Evolutionary conservation across 345 rosid species (phyloP), one percentile per base, ranked within the genome.

Genomic region (Noccaea caerulescens): DNA sequence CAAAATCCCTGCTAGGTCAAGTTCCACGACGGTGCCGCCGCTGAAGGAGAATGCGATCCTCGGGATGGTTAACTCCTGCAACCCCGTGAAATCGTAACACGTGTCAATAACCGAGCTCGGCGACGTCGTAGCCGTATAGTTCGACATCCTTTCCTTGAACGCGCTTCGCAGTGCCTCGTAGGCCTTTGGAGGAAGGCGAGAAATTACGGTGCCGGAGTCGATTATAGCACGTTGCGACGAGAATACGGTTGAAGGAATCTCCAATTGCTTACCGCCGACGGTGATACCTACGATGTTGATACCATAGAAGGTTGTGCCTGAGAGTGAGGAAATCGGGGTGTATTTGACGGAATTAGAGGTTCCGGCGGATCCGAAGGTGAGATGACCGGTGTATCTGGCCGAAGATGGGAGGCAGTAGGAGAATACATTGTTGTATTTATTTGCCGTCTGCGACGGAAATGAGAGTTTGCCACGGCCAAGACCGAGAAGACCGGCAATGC

Each of bases 321-420:
- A 30, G 44, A 10, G 0, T 1, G 82, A 49, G 6, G 85, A 68
- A 1, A 89, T n/a, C 1, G 90, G 88, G 0, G 98, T 89, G 82
- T 66, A 92, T 54, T 81, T 76, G 7, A 80, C 69, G 7, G 85
- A 42, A 2, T 70, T 43, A 1, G 88, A 79, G 39, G 49, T 14
- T 56, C 74, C 57, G 8, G 82, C 70, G 60, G 68, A 55, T 54
- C 92, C 92, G 38, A 92, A 87, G 8, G 82, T 78, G 66, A 92
- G 86, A 84, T 80, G 85, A 1, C 98, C 98, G 2, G 86, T 84
- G 53, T 76, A 38, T 78, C 82, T 72, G 1, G 85, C 0, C 12
- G 89, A 68, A 10, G 98, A 85, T 0, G 98, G 96, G 6, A 92
- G 82, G 50, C 98, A 92, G 38, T 92, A 92, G 8, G 98, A 89